Evolutionary conservation across 2,329 filamentous ascomycete species (phyloP).

Genomic region (Fusarium haematococcum): DNA sequence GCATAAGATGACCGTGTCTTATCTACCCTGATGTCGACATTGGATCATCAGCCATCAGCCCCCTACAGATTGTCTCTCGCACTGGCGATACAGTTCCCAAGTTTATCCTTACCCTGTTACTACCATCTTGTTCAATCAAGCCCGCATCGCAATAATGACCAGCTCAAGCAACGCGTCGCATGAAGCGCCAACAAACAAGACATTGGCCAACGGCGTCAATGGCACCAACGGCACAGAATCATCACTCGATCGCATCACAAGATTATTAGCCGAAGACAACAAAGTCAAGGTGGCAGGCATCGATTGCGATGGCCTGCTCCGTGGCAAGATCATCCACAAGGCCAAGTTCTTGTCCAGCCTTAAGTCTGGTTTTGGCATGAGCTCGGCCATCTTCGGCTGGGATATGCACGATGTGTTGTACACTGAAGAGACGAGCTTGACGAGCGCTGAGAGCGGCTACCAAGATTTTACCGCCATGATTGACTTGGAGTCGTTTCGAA

Average conservation of each 20-base stretch:
- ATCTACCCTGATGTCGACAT: not conserved
- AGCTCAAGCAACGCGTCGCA: not conserved
- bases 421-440: slow-evolving; percentile 79
- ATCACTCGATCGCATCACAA: not conserved
- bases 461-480: not conserved
- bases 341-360: slow-evolving; percentile 69
- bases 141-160: not conserved
- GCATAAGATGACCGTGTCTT: not conserved
- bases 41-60: not conserved
- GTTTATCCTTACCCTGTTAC: not conserved
- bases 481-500: not conserved
- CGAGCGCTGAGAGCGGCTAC: slow-evolving; percentile 43
- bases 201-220: not conserved
- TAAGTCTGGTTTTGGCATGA: slow-evolving; percentile 83
- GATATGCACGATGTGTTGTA: slow-evolving; percentile 89
- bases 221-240: not conserved
- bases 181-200: not conserved
- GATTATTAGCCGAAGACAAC: not conserved
- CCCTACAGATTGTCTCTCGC: not conserved
- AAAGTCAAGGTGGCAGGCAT: not conserved
- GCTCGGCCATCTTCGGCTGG: slow-evolving; percentile 87
- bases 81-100: not conserved
- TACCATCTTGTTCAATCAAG: not conserved
- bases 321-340: not conserved
- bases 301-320: not conserved